These are phyloP conservation scores for Verticillium alfalfae DNA, from an alignment of 2,329 filamentous ascomycete genomes.

Conservation along the genomic window DNA sequence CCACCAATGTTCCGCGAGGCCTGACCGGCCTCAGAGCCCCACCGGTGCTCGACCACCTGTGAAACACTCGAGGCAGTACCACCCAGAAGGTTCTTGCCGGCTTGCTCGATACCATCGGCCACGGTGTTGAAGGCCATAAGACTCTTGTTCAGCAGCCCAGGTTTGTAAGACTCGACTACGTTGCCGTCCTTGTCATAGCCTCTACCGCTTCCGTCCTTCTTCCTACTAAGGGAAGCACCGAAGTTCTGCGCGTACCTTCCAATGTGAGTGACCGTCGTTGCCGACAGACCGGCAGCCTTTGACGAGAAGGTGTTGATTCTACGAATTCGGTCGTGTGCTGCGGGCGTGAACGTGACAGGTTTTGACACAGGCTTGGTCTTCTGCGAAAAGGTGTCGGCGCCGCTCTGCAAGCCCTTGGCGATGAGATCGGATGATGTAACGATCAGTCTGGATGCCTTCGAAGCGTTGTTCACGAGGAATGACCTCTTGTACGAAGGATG, in stretches of 20 bases:
- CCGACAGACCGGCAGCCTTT: slow-evolving; percentile 71
- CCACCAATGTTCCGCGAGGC: slow-evolving; percentile 72
- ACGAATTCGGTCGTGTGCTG: slow-evolving; percentile 78
- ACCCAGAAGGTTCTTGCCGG: slow-evolving; percentile 70
- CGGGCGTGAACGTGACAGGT: slow-evolving; percentile 81
- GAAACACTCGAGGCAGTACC: slow-evolving; percentile 74
- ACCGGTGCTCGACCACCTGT: slow-evolving; percentile 82
- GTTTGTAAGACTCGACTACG: slow-evolving; percentile 65
- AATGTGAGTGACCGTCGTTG: slow-evolving; percentile 83
- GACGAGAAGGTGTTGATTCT: slow-evolving; percentile 85
- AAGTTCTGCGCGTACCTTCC: slow-evolving; percentile 83
- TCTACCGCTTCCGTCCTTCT: slow-evolving; percentile 46
- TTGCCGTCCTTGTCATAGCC: slow-evolving; percentile 68
- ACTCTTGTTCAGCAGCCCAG: slow-evolving; percentile 88
- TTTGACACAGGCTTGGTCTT: slow-evolving; percentile 72
- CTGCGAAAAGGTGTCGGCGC: slow-evolving; percentile 75
- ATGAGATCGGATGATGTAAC: slow-evolving; percentile 81
- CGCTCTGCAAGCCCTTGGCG: slow-evolving; percentile 68
- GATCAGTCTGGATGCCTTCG: slow-evolving; percentile 82
- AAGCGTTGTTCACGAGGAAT: slow-evolving; percentile 78
- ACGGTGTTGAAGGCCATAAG: slow-evolving; percentile 95
- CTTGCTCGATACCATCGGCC: slow-evolving; percentile 87
- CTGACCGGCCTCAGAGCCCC: slow-evolving; percentile 77
- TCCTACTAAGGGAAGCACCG: slow-evolving; percentile 64
- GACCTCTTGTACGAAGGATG: slow-evolving; percentile 93